Evolutionary conservation across 2,329 filamentous ascomycete species (phyloP), one percentile per base, ranked within the genome.

Genomic region (Talaromyces sp.): DNA sequence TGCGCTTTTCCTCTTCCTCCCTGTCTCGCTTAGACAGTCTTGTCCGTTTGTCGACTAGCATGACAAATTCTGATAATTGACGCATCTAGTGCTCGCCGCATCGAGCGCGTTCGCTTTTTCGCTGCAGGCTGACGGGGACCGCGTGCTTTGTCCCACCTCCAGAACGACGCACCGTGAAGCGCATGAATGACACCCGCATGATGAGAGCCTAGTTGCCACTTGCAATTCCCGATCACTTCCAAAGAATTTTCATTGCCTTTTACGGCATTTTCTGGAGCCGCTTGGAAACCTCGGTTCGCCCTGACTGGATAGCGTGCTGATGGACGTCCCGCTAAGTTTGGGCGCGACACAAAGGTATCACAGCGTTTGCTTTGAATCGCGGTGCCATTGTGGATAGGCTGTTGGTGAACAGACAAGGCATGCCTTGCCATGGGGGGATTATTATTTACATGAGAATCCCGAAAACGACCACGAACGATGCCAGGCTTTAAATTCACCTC

Each of bases 81-180:
- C 14, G 35, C 14, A n/a, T 38, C 14, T 17, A 38, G 19, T 19
- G 35, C 35, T 27, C 14, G 6, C 35, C 35, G 31, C 24, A 24
- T 46, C 51, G 26, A 29, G 24, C 27, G 31, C 9, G 26, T 19
- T 19, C 38, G 38, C 17, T 43, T 43, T 19, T 10, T 43, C 17
- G 38, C 48, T 52, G 48, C 48, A 52, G 27, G 48, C 48, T 52
- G 48, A 52, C 48, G 26, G 48, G 24, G 24, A 52, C 57, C 57
- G 57, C 48, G 51, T 54, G 51, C 57, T 53, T 58, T 58, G 51
- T 58, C 32, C 48, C 48, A 58, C 57, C 19, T 38, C 12, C 55
- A 29, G 29, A 26, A 7, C 29, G 14, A 58, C 26, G 26, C 46
- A 35, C 50, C 26, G n/a, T 21, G 14, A 17, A 43, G 32, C 51